phyloP scores from a whole-genome alignment of 805 yeast genomes.

The Lachancea sp. region DNA sequence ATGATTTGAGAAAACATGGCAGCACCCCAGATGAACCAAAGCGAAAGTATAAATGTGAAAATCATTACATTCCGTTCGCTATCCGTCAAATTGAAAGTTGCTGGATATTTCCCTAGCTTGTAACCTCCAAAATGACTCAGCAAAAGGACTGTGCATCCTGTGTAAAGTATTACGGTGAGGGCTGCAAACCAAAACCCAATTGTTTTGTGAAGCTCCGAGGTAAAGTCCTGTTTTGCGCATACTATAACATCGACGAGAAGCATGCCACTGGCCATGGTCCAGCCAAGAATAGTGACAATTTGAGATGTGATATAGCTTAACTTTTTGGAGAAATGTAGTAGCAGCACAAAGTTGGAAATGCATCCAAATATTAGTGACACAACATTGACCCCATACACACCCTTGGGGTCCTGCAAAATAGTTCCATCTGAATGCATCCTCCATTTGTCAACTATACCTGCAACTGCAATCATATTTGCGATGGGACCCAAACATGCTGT shows the following conservation, averaged over 20 bases:
- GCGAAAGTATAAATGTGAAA: slow-evolving; percentile 55
- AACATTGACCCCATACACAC: slow-evolving; percentile 52
- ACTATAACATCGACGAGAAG: slow-evolving; percentile 40
- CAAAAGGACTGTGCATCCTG: slow-evolving; percentile 47
- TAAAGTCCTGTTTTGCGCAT: slow-evolving; percentile 21
- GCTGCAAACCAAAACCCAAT: slow-evolving; percentile 80
- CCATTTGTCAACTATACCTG: slow-evolving; percentile 71
- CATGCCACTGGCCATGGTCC: slow-evolving; percentile 53
- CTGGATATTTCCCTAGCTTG: slow-evolving; percentile 52
- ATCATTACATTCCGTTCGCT: slow-evolving; percentile 70
- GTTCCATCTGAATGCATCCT: slow-evolving; percentile 30
- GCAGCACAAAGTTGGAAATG: slow-evolving; percentile 58
- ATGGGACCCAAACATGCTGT: slow-evolving; percentile 78
- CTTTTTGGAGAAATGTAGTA: slow-evolving; percentile 60
- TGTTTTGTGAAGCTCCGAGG: slow-evolving; percentile 27
- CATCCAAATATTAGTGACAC: slow-evolving; percentile 60
- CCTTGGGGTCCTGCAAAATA: slow-evolving; percentile 32
- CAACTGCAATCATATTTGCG: slow-evolving; percentile 65
- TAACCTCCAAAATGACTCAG: slow-evolving; percentile 59
- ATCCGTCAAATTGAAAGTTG: slow-evolving; percentile 57
- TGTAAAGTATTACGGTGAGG: slow-evolving; percentile 57
- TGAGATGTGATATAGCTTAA: slow-evolving; percentile 58
- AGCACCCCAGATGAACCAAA: slow-evolving; percentile 72
- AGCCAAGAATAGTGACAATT: slow-evolving; percentile 52
- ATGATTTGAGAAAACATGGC: slow-evolving; percentile 46